Base-by-base conservation (phyloP, 257 asterid species). In the Solanum megistacrolobum region DNA sequence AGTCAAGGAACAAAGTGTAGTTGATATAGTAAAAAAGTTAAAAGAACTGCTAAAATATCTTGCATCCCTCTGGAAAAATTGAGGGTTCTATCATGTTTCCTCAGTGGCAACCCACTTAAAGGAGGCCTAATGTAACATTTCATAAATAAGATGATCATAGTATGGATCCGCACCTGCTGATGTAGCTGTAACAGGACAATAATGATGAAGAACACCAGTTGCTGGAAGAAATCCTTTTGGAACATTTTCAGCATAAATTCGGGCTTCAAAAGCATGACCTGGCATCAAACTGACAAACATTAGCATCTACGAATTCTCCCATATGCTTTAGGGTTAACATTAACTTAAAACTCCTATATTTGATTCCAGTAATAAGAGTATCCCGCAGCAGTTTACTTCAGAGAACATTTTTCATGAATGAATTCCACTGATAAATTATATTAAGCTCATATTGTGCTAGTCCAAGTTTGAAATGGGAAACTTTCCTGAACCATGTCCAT, bases 231-330 rank as follows among this genome's bases (percentile, higher is more conserved):
- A 97, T 86, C 99, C 99, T 89, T 95, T 97, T 5, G 94, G 94
- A 88, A 97, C 99, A 94, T 94, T 97, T 91, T 97, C 99, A 89
- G 99, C 99, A 91, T 97, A 97, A 91, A 96, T 97, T 83, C 99
- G 97, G 89, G 98, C 98, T 92, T 97, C 99, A 92, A 97, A 97
- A 91, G 99, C 98, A 91, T 97, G 99, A 66, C 99, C 99, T 97
- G 93, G 72, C 87, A 92, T 83, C 66, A 87, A 52, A 32, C 16
- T 38, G 46, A 39, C 78, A n/a, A 60, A 36, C 32, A 41, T 78
- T 29, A 87, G 58, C 5, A 27, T 65, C 52, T 71, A 78, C 0
- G 11, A 87, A 87, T 74, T 35, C 66, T 12, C 23, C 75, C 69
- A 52, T 82, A 48, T 32, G 69, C 85, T 69, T 29, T 43, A 12